These are phyloP conservation scores for Cryptococcus sp. DNA, from an alignment of 1,284 basidiomycete species.

Conservation along the genomic window DNA sequence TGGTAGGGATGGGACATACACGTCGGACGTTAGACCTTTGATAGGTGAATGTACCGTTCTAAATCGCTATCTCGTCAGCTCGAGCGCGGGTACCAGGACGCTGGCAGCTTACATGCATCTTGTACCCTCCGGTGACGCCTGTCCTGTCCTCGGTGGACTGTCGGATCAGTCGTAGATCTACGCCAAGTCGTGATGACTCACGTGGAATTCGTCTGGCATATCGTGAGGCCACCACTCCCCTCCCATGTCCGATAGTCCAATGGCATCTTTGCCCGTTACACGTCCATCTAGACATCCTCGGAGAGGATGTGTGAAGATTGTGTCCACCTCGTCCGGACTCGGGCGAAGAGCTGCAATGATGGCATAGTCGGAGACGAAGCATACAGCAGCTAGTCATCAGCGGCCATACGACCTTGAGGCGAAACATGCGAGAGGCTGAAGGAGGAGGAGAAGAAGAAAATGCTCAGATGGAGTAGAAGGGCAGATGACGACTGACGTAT, in stretches of 20 bases:
- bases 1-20: constrained; percentile 51
- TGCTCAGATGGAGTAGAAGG: background rate
- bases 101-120: constrained; percentile 33
- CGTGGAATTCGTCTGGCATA: constrained; percentile 60
- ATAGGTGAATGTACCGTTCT: constrained; percentile 67
- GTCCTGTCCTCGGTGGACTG: constrained; percentile 37
- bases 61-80: constrained; percentile 61
- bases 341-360: constrained; percentile 56
- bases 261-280: constrained; percentile 38
- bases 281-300: constrained; percentile 59
- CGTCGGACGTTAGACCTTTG: constrained; percentile 75
- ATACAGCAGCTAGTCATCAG: constrained; percentile 60
- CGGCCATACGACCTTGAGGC: too few relatives aligned
- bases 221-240: constrained; percentile 71
- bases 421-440: too few relatives aligned
- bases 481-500: constrained; percentile 29
- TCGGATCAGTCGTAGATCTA: background rate
- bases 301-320: constrained; percentile 72
- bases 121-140: constrained; percentile 53
- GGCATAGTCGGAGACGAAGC: constrained; percentile 56
- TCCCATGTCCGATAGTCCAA: constrained; percentile 55
- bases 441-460: too few relatives aligned
- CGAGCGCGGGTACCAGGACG: background rate
- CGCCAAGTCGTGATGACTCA: constrained; percentile 16
- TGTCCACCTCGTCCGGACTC: constrained; percentile 63